Conservation (phyloP, 2,329 filamentous ascomycete species). For the Penicillium decumbens region DNA sequence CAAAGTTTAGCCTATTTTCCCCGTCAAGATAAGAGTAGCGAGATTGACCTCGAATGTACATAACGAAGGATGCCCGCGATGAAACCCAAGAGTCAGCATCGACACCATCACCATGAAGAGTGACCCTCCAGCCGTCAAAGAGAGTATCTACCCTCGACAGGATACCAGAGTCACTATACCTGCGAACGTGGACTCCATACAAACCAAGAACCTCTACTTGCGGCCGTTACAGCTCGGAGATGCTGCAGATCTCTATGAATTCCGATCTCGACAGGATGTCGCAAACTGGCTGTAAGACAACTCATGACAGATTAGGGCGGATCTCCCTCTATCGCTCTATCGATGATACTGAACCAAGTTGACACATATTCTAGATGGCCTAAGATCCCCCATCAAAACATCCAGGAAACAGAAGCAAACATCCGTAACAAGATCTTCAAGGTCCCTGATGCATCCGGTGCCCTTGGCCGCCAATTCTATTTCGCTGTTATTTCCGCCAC, state of each 20-base stretch:
- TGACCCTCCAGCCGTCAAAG: neutral
- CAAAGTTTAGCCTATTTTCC: too few relatives aligned
- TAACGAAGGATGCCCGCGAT: neutral
- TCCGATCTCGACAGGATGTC: slow-evolving; percentile 23
- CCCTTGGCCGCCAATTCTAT: slow-evolving; percentile 16
- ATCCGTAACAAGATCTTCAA: slow-evolving; percentile 15
- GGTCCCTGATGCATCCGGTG: slow-evolving; percentile 20
- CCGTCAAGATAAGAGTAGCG: neutral
- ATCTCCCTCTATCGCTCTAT: neutral
- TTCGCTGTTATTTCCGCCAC: slow-evolving; percentile 16
- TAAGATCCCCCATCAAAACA: slow-evolving; percentile 7
- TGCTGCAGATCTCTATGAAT: slow-evolving; percentile 20
- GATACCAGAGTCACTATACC: slow-evolving; percentile 13
- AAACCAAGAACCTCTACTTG: slow-evolving; percentile 19
- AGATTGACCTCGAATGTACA: too few relatives aligned
- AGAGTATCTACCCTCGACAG: slow-evolving; percentile 13
- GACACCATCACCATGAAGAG: neutral
- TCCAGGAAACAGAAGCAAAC: slow-evolving; percentile 14
- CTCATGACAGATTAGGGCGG: neutral
- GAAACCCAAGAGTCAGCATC: neutral
- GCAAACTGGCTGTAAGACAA: slow-evolving; percentile 26
- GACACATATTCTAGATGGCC: slow-evolving; percentile 8
- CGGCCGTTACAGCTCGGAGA: slow-evolving; percentile 19
- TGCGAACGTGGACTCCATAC: slow-evolving; percentile 3
- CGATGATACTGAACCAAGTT: neutral